These are phyloP conservation scores for Trypanosomatidae sp. DNA, from an alignment of 208 protist genomes.

Conservation along the genomic window DNA sequence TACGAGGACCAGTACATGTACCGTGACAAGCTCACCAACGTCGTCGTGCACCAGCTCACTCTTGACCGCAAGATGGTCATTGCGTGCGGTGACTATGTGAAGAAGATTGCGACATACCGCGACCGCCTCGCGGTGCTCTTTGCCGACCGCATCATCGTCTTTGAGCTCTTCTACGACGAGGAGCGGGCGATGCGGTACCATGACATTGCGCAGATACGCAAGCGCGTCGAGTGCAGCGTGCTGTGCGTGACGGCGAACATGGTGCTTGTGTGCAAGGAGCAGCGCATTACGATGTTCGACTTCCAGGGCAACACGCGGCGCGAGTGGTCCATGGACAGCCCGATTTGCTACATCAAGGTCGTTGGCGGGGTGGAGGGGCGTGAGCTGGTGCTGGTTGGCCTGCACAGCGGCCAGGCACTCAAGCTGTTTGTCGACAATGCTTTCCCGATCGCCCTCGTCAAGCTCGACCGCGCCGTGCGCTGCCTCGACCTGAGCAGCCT, in stretches of 20 bases:
- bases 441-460: slow-evolving; percentile 89
- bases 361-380: slow-evolving; percentile 77
- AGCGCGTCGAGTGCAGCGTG: slow-evolving; percentile 86
- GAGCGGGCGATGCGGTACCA: slow-evolving; percentile 79
- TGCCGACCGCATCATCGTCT: slow-evolving; percentile 87
- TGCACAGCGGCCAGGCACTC: slow-evolving; percentile 82
- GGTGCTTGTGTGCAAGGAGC: slow-evolving; percentile 86
- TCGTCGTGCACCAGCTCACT: slow-evolving; percentile 91
- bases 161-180: slow-evolving; percentile 89
- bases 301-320: slow-evolving; percentile 83
- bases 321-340: slow-evolving; percentile 91
- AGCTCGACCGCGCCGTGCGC: slow-evolving; percentile 50
- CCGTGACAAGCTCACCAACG: slow-evolving; percentile 92
- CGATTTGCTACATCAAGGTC: slow-evolving; percentile 92
- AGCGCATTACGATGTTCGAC: slow-evolving; percentile 82
- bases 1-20: slow-evolving; percentile 94
- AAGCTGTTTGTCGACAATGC: slow-evolving; percentile 96
- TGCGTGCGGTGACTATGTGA: slow-evolving; percentile 91
- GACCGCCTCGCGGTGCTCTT: slow-evolving; percentile 92
- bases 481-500: slow-evolving; percentile 86
- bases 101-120: slow-evolving; percentile 90
- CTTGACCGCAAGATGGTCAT: slow-evolving; percentile 78
- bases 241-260: slow-evolving; percentile 85
- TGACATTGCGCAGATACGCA: slow-evolving; percentile 85
- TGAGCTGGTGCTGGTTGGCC: slow-evolving; percentile 90